Conservation (phyloP, 768 basidiomycete species). For the Tylopilus balloui region DNA sequence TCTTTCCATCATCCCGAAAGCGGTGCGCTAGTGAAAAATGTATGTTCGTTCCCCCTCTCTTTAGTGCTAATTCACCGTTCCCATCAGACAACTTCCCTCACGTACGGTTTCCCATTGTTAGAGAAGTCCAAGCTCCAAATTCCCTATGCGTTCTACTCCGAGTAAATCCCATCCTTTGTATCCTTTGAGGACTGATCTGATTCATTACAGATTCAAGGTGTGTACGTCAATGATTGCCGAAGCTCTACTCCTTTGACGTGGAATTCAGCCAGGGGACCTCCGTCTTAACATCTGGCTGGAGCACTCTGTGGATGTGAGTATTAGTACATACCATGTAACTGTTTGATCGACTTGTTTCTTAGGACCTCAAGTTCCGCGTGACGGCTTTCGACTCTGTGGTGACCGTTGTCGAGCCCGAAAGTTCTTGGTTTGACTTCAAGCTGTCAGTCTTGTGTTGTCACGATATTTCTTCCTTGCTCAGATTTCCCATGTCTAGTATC, state of each 20-base stretch:
- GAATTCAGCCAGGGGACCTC: constrained; percentile 64
- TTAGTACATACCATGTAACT: not conserved
- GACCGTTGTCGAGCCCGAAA: constrained; percentile 74
- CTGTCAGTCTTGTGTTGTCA: constrained; percentile 49
- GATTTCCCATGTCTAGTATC: constrained; percentile 34
- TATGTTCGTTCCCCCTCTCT: constrained; percentile 29
- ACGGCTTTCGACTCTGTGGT: constrained; percentile 72
- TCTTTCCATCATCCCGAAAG: constrained; percentile 65
- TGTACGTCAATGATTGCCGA: not conserved
- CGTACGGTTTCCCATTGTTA: constrained; percentile 49
- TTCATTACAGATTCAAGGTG: constrained; percentile 56
- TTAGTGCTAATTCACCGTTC: not conserved
- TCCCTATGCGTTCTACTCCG: constrained; percentile 75
- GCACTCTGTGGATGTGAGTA: constrained; percentile 55
- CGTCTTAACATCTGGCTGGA: constrained; percentile 76
- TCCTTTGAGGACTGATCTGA: constrained; percentile 1
- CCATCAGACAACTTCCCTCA: constrained; percentile 52
- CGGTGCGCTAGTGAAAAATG: constrained; percentile 67
- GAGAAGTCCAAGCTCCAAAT: constrained; percentile 57
- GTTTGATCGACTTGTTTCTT: not conserved
- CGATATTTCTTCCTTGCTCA: constrained; percentile 1
- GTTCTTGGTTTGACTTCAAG: constrained; percentile 74
- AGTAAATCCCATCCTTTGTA: constrained; percentile 47
- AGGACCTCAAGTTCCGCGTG: constrained; percentile 60
- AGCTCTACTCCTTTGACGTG: constrained; percentile 3